These are phyloP conservation scores for Rhynchospora breviuscula DNA, from an alignment of 176 grass and related monocot species.

Conservation along the genomic window DNA sequence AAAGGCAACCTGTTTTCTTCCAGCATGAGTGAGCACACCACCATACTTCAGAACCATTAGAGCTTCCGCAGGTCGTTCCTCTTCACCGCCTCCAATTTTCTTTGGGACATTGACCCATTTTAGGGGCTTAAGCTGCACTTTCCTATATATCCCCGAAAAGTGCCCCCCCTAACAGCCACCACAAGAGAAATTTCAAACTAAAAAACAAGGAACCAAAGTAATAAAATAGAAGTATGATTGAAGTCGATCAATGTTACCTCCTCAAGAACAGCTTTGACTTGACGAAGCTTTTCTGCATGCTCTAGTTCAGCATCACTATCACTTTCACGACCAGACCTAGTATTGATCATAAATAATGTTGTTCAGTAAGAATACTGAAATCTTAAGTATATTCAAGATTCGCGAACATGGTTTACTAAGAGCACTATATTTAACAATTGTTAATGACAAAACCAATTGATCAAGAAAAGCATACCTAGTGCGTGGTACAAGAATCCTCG, in stretches of 20 bases:
- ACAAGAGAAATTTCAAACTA: background rate
- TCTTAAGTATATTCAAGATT: background rate
- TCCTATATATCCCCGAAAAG: conserved; percentile 97
- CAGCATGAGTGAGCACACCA: conserved; percentile 95
- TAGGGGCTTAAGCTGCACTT: conserved; percentile 88
- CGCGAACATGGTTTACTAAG: background rate
- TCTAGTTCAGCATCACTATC: conserved; percentile 96
- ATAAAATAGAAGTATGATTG: background rate
- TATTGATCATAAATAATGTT: conserved; percentile 3
- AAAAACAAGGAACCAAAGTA: conserved; percentile 1
- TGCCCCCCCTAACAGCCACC: conserved; percentile 76
- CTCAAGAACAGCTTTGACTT: conserved; percentile 98
- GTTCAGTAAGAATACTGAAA: background rate
- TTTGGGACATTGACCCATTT: conserved; percentile 63
- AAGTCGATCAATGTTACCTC: conserved; percentile 46
- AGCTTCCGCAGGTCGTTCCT: conserved; percentile 75
- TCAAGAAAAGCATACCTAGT: conserved; percentile 49
- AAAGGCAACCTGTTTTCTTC: conserved; percentile 78
- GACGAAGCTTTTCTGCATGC: conserved; percentile 92
- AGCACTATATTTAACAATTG: conserved; percentile 12
- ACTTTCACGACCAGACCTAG: conserved; percentile 91
- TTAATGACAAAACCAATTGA: conserved; percentile 7
- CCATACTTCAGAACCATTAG: conserved; percentile 97
- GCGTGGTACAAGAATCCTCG: conserved; percentile 77
- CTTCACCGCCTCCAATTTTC: conserved; percentile 53